phyloP scores from a whole-genome alignment of 2,329 filamentous ascomycete genomes.

The Coleophoma eucalyptorum region DNA sequence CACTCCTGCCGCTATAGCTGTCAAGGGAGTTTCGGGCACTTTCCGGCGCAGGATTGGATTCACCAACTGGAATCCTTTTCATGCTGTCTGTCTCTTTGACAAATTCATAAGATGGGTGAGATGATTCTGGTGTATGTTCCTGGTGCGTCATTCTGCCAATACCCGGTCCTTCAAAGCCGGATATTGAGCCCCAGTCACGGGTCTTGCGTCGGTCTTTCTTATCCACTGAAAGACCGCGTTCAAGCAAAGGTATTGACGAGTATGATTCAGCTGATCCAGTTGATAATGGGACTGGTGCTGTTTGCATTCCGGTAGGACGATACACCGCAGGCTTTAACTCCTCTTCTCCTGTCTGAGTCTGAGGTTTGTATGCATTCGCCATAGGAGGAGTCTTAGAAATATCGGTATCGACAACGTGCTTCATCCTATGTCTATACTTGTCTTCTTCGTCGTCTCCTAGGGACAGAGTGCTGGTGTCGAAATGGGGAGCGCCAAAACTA shows the following conservation, averaged over 20 bases:
- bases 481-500: constrained; percentile 21
- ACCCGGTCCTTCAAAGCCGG: constrained; percentile 47
- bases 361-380: constrained; percentile 15
- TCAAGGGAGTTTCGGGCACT: constrained; percentile 28
- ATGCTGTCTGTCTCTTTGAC: constrained; percentile 50
- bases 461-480: constrained; percentile 17
- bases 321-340: constrained; percentile 24
- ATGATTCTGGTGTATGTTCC: constrained; percentile 20
- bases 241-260: constrained; percentile 71
- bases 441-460: constrained; percentile 29
- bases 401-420: constrained; percentile 39
- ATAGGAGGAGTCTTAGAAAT: constrained; percentile 27
- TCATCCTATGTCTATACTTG: constrained; percentile 41
- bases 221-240: constrained; percentile 58
- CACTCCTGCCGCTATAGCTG: constrained; percentile 38
- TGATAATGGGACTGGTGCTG: constrained; percentile 39
- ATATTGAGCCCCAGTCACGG: constrained; percentile 50
- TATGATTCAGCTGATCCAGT: constrained; percentile 70
- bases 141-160: constrained; percentile 25
- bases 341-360: constrained; percentile 6
- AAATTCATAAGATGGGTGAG: constrained; percentile 48
- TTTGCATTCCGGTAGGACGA: constrained; percentile 17
- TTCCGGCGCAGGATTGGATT: constrained; percentile 10
- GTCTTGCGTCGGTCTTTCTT: constrained; percentile 36
- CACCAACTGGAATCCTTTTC: constrained; percentile 13